These are phyloP conservation scores for Acer saccharum DNA, from an alignment of 345 rosid species.

Conservation along the genomic window DNA sequence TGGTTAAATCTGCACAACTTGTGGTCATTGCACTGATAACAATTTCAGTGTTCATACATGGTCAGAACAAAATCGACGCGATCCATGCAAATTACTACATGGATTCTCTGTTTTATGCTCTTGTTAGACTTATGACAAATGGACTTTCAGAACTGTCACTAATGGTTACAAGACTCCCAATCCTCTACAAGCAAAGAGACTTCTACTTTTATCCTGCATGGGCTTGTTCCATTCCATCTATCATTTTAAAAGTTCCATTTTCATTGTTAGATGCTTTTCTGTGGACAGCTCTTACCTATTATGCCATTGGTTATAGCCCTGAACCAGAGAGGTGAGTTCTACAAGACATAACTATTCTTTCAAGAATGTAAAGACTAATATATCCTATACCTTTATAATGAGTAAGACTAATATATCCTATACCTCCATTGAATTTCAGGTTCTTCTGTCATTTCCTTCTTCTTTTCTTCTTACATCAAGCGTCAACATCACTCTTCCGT, in stretches of 20 bases:
- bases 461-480: conserved; percentile 50
- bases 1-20: conserved; percentile 46
- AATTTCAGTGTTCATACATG: conserved; percentile 42
- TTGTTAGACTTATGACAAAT: conserved; percentile 35
- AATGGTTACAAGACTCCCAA: conserved; percentile 44
- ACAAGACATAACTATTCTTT: background rate
- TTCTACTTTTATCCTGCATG: conserved; percentile 54
- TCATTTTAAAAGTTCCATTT: conserved; percentile 46
- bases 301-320: conserved; percentile 54
- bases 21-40: conserved; percentile 35
- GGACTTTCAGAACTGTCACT: conserved; percentile 45
- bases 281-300: conserved; percentile 61
- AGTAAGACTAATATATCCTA: background rate
- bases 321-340: conserved; percentile 42
- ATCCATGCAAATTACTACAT: conserved; percentile 39
- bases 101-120: conserved; percentile 45
- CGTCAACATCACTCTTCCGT: conserved; percentile 47
- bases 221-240: conserved; percentile 47
- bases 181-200: conserved; percentile 55
- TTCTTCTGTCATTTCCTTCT: conserved; percentile 44
- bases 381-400: background rate
- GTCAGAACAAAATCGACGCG: conserved; percentile 35
- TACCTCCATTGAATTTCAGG: conserved; percentile 26
- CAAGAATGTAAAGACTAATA: background rate
- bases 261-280: conserved; percentile 46